Percentiles rank a stretch among this genome's conserved stretches.
Evolutionary conservation across 2,329 filamentous ascomycete genomes (phyloP).

Genomic region (Onygena corvina): DNA sequence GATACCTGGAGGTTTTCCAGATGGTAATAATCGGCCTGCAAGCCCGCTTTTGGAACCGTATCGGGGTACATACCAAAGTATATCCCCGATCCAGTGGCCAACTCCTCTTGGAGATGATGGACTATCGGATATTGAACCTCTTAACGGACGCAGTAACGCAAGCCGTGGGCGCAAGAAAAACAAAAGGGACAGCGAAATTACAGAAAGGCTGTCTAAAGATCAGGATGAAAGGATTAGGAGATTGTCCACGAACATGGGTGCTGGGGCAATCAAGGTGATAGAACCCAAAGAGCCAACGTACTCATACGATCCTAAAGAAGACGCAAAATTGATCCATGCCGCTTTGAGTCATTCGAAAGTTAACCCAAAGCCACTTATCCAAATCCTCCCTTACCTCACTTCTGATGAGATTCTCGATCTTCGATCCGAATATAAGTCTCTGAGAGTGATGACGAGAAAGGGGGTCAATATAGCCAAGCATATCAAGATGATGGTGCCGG

Average conservation of each 20-base stretch:
- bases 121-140: conserved; percentile 39
- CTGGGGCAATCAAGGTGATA: neutral
- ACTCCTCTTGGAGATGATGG: conserved; percentile 48
- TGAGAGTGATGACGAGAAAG: conserved; percentile 54
- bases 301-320: conserved; percentile 72
- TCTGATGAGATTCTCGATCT: conserved; percentile 82
- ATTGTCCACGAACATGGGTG: neutral
- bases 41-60: conserved; percentile 88
- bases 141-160: conserved; percentile 21
- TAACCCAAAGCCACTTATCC: conserved; percentile 60
- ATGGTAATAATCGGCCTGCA: conserved; percentile 47
- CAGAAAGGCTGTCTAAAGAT: conserved; percentile 15
- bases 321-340: conserved; percentile 62
- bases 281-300: conserved; percentile 19
- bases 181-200: conserved; percentile 20
- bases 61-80: conserved; percentile 83
- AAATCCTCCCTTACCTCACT: conserved; percentile 70
- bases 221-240: neutral
- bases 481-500: conserved; percentile 34
- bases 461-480: conserved; percentile 42
- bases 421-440: conserved; percentile 77
- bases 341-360: conserved; percentile 59
- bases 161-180: conserved; percentile 15
- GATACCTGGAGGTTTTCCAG: conserved; percentile 20
- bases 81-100: conserved; percentile 87